Percentiles rank a stretch among this genome's conserved stretches.
These are phyloP conservation scores for Ehretia macrophylla DNA, from an alignment of 257 asterid species.

Conservation along the genomic window DNA sequence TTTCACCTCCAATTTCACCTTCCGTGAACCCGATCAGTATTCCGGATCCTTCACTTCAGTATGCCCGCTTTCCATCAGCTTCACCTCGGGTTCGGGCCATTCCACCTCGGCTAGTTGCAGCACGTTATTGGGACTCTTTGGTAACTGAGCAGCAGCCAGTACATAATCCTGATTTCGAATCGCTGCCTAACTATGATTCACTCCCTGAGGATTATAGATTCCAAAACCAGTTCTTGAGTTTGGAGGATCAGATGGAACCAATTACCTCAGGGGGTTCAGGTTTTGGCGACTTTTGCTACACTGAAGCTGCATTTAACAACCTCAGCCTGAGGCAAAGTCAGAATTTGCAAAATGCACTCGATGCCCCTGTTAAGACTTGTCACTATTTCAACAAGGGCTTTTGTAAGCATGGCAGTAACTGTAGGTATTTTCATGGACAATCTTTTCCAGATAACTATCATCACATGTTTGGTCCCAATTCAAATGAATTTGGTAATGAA, in stretches of 20 bases:
- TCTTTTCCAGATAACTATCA: constrained; percentile 32
- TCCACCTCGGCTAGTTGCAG: constrained; percentile 22
- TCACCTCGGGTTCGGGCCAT: constrained; percentile 33
- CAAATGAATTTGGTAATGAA: constrained; percentile 37
- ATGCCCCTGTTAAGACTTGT: constrained; percentile 58
- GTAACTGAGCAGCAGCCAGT: constrained; percentile 26
- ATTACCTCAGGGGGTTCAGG: constrained; percentile 18
- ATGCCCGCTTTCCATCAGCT: constrained; percentile 26
- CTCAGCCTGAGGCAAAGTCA: constrained; percentile 23
- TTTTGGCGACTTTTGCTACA: constrained; percentile 33
- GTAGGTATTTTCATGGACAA: constrained; percentile 69
- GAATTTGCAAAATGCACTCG: constrained; percentile 5
- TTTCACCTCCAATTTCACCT: constrained; percentile 66
- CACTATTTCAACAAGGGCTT: constrained; percentile 74
- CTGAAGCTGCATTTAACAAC: constrained; percentile 36
- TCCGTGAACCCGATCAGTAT: constrained; percentile 29
- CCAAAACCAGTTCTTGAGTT: constrained; percentile 22
- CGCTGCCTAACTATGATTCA: constrained; percentile 30
- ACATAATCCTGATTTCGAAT: constrained; percentile 23
- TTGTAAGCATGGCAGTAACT: constrained; percentile 80
- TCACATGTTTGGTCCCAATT: constrained; percentile 31
- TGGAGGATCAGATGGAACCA: constrained; percentile 38
- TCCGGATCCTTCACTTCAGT: constrained; percentile 39
- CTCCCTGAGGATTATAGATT: constrained; percentile 20
- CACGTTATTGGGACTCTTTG: constrained; percentile 43